Conservation (phyloP, 805 yeast genomes). For the Diddensiella caesifluorescens region DNA sequence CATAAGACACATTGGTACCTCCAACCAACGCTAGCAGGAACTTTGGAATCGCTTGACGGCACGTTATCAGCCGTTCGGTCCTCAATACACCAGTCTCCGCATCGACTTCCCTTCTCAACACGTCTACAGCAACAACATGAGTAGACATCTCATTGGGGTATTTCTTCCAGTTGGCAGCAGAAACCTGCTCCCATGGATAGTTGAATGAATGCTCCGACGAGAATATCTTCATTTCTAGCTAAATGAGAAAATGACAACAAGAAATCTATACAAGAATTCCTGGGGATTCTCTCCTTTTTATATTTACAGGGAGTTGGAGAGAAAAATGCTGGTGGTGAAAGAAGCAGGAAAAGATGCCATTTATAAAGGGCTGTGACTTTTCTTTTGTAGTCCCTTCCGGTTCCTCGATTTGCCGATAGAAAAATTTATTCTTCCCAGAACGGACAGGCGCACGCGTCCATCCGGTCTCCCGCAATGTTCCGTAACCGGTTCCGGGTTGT, state of each 20-base stretch:
- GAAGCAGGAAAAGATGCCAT: too few species aligned
- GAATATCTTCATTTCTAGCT: slow-evolving; percentile 65
- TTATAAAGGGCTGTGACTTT: too few species aligned
- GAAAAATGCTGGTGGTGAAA: too few species aligned
- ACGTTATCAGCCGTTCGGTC: slow-evolving; percentile 84
- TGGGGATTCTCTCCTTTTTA: too few species aligned
- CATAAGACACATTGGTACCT: slow-evolving; percentile 65
- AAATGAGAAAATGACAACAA: not conserved
- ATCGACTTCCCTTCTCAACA: slow-evolving; percentile 65
- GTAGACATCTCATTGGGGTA: slow-evolving; percentile 93
- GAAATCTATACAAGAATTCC: too few species aligned
- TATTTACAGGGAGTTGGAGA: too few species aligned
- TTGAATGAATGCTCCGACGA: slow-evolving; percentile 61
- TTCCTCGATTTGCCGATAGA: too few species aligned
- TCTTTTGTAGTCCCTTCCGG: too few species aligned
- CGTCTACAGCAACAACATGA: slow-evolving; percentile 92
- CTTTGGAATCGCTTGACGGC: slow-evolving; percentile 77
- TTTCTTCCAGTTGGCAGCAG: slow-evolving; percentile 94
- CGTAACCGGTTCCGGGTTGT: too few species aligned
- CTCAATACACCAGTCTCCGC: slow-evolving; percentile 48
- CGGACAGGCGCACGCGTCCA: too few species aligned
- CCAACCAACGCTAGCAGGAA: slow-evolving; percentile 74
- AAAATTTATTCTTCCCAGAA: too few species aligned
- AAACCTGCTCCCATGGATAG: slow-evolving; percentile 90
- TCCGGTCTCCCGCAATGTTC: too few species aligned